phyloP scores from a whole-genome alignment of 2,329 filamentous ascomycete genomes.

The Xylariaceae sp. region DNA sequence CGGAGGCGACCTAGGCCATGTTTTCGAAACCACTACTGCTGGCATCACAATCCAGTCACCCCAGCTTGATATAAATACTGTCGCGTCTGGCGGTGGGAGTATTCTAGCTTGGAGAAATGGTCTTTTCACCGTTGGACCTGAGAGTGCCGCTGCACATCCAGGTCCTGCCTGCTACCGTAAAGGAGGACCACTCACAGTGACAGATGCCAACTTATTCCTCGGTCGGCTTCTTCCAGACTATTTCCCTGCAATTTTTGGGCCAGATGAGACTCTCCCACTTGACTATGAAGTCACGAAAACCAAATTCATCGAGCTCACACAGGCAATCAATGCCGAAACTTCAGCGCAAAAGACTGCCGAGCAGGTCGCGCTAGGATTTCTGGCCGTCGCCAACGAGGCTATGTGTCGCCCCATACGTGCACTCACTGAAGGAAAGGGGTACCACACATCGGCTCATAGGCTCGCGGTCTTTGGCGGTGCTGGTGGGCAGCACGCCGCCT shows the following conservation, averaged over 20 bases:
- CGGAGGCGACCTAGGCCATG: conserved; percentile 47
- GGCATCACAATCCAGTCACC: conserved; percentile 79
- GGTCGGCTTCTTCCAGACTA: conserved; percentile 64
- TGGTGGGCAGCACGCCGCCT: conserved; percentile 60
- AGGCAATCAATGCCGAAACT: conserved; percentile 43
- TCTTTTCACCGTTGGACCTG: conserved; percentile 72
- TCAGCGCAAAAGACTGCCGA: conserved; percentile 36
- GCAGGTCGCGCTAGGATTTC: conserved; percentile 66
- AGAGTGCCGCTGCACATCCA: conserved; percentile 72
- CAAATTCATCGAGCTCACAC: conserved; percentile 46
- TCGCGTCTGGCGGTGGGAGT: conserved; percentile 75
- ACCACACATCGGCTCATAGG: conserved; percentile 36
- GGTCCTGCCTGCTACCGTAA: conserved; percentile 76
- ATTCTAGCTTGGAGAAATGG: conserved; percentile 72
- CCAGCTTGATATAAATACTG: conserved; percentile 81
- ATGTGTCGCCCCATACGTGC: conserved; percentile 76
- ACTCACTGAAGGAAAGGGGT: conserved; percentile 56
- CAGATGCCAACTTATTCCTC: conserved; percentile 71
- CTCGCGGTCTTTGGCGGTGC: conserved; percentile 66
- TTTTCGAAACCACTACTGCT: conserved; percentile 45
- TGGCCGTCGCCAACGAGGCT: conserved; percentile 75
- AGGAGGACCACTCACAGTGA: conserved; percentile 70
- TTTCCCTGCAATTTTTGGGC: conserved; percentile 74
- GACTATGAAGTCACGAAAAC: conserved; percentile 44
- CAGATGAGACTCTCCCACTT: conserved; percentile 62